Evolutionary conservation across 2,329 filamentous ascomycete species (phyloP).

Genomic region (Berkeleyomyces basicola): DNA sequence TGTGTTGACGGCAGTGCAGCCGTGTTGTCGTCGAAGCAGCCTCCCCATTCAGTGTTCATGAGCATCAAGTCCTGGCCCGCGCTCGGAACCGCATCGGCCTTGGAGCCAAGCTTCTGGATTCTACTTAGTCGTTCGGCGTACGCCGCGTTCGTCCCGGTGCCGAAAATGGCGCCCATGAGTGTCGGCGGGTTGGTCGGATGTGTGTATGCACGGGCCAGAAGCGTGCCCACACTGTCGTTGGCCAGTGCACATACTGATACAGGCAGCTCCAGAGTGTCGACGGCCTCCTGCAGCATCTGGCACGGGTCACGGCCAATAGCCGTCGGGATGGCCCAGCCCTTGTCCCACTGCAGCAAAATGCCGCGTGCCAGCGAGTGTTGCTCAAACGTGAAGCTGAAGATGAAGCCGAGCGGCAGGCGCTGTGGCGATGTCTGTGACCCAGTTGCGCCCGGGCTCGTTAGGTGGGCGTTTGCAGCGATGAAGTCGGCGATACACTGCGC

Average conservation of each 20-base stretch:
- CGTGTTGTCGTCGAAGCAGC: conserved; percentile 52
- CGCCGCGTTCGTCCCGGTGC: conserved; percentile 66
- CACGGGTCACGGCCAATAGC: conserved; percentile 62
- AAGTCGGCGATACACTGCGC: conserved; percentile 57
- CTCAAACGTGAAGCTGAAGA: conserved; percentile 52
- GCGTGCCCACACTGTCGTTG: conserved; percentile 65
- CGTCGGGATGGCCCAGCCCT: conserved; percentile 65
- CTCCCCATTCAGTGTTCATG: conserved; percentile 69
- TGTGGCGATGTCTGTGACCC: background rate
- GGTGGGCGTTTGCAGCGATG: conserved; percentile 22
- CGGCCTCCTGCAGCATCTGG: conserved; percentile 51
- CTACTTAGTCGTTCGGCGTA: conserved; percentile 64
- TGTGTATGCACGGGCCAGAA: conserved; percentile 65
- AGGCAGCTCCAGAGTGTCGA: conserved; percentile 51
- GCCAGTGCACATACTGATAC: conserved; percentile 58
- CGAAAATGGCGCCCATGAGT: conserved; percentile 62
- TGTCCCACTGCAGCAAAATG: conserved; percentile 61
- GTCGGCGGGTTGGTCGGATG: conserved; percentile 54
- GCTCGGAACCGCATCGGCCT: conserved; percentile 33
- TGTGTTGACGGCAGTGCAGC: conserved; percentile 52
- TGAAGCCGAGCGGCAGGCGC: conserved; percentile 18
- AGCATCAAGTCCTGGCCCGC: conserved; percentile 55
- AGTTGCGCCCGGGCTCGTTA: background rate
- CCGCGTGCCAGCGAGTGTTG: conserved; percentile 55
- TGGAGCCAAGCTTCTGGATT: conserved; percentile 16